Percentiles rank a stretch among this genome's conserved stretches.
phyloP scores from a whole-genome alignment of 2,329 filamentous ascomycete genomes.

The Sporothrix luriei region DNA sequence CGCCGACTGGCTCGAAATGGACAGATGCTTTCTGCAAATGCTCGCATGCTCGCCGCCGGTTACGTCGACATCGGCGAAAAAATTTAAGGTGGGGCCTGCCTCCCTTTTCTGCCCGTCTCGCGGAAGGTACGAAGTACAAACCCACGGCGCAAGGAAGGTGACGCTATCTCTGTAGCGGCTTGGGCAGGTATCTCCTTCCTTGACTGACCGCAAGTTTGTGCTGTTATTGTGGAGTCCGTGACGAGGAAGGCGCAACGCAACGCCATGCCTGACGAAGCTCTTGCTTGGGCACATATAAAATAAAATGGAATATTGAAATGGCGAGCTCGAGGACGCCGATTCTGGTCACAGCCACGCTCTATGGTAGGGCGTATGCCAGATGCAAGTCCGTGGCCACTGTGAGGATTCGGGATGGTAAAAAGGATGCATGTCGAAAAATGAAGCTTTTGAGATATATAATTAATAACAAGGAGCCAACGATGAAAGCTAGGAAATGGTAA shows the following conservation, averaged over 20 bases:
- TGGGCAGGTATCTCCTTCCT: not conserved
- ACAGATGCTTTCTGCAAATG: not conserved
- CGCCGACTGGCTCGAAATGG: not conserved
- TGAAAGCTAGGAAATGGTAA: not conserved
- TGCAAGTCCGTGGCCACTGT: not conserved
- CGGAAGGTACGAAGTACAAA: slow-evolving; percentile 17
- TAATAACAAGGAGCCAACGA: not conserved
- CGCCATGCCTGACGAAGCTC: not conserved
- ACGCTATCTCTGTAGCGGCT: slow-evolving; percentile 18
- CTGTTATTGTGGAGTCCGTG: not conserved
- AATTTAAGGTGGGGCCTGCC: slow-evolving; percentile 30
- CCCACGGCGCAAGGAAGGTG: slow-evolving; percentile 5
- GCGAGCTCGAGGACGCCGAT: not conserved
- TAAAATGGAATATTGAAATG: not conserved
- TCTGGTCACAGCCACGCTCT: slow-evolving; percentile 2
- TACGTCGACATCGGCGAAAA: slow-evolving; percentile 25
- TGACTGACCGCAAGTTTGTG: slow-evolving; percentile 24
- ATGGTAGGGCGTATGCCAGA: not conserved
- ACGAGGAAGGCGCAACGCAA: not conserved
- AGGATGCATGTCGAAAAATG: not conserved
- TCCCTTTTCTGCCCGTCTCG: not conserved
- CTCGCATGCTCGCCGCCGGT: not conserved
- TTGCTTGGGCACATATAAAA: slow-evolving; percentile 1
- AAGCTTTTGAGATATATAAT: slow-evolving; percentile 5
- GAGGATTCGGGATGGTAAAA: too few relatives aligned